Conservation (phyloP, 257 asterid species). For the Coffea eugenioides region DNA sequence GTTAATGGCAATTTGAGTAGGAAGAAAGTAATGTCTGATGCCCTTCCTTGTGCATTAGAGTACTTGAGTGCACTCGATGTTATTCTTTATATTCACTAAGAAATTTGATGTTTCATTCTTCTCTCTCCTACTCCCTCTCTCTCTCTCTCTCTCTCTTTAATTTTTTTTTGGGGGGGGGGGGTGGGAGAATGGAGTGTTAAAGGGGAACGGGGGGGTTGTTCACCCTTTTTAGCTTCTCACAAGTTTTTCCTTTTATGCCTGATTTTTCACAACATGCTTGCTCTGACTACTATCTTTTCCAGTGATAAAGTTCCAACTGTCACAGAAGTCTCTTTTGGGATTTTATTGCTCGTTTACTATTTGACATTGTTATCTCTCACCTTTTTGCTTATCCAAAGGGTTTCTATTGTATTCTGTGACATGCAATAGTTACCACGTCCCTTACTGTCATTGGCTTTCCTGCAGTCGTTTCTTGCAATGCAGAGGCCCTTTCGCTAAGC, state of each 20-base stretch:
- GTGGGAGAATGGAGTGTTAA: neutral
- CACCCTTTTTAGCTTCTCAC: neutral
- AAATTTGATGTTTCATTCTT: neutral
- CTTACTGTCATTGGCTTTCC: conserved; percentile 3
- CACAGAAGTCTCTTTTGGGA: neutral
- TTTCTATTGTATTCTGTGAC: neutral
- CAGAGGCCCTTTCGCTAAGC: conserved; percentile 54
- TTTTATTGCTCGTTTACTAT: neutral
- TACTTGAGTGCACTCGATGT: neutral
- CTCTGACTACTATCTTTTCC: neutral
- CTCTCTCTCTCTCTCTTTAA: too few relatives aligned
- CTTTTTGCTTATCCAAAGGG: neutral
- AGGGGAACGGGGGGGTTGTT: neutral
- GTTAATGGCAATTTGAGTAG: neutral
- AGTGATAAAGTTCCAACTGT: neutral
- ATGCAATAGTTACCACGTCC: neutral
- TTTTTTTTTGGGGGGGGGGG: neutral
- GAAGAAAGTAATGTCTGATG: neutral
- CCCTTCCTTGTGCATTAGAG: neutral
- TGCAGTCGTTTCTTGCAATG: conserved; percentile 56
- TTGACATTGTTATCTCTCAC: neutral
- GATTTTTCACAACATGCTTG: neutral
- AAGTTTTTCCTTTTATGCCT: neutral
- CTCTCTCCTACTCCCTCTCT: neutral
- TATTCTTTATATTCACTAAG: neutral